phyloP scores from a whole-genome alignment of 2,329 filamentous ascomycete genomes.

The Fusarium solani-melongenae region DNA sequence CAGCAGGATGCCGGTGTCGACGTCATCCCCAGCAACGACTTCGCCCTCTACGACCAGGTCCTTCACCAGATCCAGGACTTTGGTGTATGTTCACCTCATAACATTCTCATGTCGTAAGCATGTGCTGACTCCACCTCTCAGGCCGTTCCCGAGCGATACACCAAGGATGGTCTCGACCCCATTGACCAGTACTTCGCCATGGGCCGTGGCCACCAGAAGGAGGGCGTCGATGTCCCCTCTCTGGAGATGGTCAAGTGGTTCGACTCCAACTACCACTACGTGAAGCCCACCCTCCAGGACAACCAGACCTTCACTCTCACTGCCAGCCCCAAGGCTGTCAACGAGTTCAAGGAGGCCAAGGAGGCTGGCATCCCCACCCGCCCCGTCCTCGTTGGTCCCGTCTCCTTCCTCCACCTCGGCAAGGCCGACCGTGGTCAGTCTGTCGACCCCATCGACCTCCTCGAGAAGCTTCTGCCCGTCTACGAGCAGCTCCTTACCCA shows the following conservation, averaged over 20 bases:
- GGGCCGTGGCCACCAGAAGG: constrained; percentile 98
- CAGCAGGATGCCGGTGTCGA: constrained; percentile 99
- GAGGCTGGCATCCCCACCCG: constrained; percentile 93
- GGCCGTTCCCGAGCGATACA: constrained; percentile 94
- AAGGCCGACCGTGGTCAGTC: constrained; percentile 97
- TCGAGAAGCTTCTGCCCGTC: constrained; percentile 92
- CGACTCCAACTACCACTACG: constrained; percentile 99
- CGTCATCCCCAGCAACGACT: constrained; percentile 99
- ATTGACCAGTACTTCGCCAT: constrained; percentile 99
- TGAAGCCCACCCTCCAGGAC: constrained; percentile 98
- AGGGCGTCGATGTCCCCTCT: constrained; percentile 89
- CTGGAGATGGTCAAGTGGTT: constrained; percentile 99
- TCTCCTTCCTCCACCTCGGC: constrained; percentile 96
- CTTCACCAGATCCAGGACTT: constrained; percentile 98
- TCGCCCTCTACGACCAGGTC: constrained; percentile 98
- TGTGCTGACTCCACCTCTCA: constrained; percentile 49
- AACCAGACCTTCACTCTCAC: constrained; percentile 95
- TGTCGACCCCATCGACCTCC: constrained; percentile 91
- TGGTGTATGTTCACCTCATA: constrained; percentile 70
- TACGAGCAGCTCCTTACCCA: constrained; percentile 93
- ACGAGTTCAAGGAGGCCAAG: constrained; percentile 97
- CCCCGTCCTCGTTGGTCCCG: constrained; percentile 93
- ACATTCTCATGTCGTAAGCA: background rate
- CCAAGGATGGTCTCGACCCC: constrained; percentile 84
- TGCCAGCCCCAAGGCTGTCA: constrained; percentile 90